These are phyloP conservation scores for Candida mattraensis DNA, from an alignment of 805 yeast genomes.

Conservation along the genomic window DNA sequence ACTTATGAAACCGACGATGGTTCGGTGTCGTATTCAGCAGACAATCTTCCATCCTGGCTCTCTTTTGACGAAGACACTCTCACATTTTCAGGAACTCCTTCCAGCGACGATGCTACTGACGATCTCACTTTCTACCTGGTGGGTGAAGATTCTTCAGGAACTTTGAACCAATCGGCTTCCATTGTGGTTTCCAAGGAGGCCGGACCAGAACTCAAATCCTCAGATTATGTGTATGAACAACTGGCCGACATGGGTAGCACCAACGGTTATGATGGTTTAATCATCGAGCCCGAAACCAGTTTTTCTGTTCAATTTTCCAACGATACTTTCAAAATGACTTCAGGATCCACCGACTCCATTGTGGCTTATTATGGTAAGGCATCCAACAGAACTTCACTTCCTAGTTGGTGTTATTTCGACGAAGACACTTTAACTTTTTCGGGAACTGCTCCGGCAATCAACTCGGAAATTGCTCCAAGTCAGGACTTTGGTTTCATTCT, in stretches of 20 bases:
- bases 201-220: slow-evolving; percentile 50
- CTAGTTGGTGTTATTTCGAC: slow-evolving; percentile 84
- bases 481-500: slow-evolving; percentile 64
- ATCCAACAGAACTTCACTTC: slow-evolving; percentile 82
- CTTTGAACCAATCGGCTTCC: slow-evolving; percentile 49
- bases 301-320: slow-evolving; percentile 66
- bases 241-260: slow-evolving; percentile 68
- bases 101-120: slow-evolving; percentile 42
- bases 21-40: slow-evolving; percentile 53
- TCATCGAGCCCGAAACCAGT: slow-evolving; percentile 64
- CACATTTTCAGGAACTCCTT: slow-evolving; percentile 70
- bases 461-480: slow-evolving; percentile 88
- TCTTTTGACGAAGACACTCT: slow-evolving; percentile 61
- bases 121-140: slow-evolving; percentile 49
- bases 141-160: slow-evolving; percentile 65
- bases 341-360: slow-evolving; percentile 47
- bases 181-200: slow-evolving; percentile 59
- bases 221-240: slow-evolving; percentile 46
- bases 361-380: slow-evolving; percentile 78
- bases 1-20: slow-evolving; percentile 57
- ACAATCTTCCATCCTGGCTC: slow-evolving; percentile 75
- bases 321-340: slow-evolving; percentile 52
- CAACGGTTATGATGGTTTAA: slow-evolving; percentile 73
- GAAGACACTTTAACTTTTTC: slow-evolving; percentile 60
- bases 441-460: slow-evolving; percentile 87